Percentiles rank a stretch among this genome's conserved stretches.
These are phyloP conservation scores for Fusarium hostae DNA, from an alignment of 2,329 filamentous ascomycete species.

Conservation along the genomic window DNA sequence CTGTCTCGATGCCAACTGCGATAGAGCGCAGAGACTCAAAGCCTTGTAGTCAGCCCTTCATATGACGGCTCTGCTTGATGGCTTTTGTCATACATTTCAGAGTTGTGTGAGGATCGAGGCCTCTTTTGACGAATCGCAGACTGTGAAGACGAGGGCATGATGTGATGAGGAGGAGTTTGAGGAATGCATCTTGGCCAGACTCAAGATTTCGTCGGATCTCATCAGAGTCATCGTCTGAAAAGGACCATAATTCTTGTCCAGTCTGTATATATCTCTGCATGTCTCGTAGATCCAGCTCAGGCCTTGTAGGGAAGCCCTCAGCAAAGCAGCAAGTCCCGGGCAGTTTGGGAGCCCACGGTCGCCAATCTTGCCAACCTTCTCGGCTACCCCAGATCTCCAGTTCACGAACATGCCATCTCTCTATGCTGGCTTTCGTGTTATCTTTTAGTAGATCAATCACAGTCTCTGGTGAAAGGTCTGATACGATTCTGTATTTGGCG, in stretches of 20 bases:
- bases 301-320: background rate
- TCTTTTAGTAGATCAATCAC: background rate
- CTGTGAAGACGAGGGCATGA: constrained; percentile 25
- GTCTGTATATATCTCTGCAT: background rate
- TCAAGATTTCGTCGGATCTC: background rate
- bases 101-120: background rate
- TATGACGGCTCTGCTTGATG: background rate
- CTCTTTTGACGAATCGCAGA: constrained; percentile 14
- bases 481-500: background rate
- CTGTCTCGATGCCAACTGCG: background rate
- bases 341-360: background rate
- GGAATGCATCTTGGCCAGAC: constrained; percentile 16
- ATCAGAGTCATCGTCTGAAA: background rate
- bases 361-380: constrained; percentile 21
- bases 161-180: constrained; percentile 30
- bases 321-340: background rate
- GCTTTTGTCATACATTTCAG: constrained; percentile 10
- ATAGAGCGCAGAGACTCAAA: constrained; percentile 22
- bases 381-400: constrained; percentile 35
- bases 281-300: background rate
- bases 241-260: background rate
- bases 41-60: constrained; percentile 17
- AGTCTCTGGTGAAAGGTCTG: constrained; percentile 1
- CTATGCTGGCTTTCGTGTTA: background rate
- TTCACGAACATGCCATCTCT: constrained; percentile 28